Evolutionary conservation across 2,329 filamentous ascomycete genomes (phyloP).

Genomic region (Aspergillus japonicus): DNA sequence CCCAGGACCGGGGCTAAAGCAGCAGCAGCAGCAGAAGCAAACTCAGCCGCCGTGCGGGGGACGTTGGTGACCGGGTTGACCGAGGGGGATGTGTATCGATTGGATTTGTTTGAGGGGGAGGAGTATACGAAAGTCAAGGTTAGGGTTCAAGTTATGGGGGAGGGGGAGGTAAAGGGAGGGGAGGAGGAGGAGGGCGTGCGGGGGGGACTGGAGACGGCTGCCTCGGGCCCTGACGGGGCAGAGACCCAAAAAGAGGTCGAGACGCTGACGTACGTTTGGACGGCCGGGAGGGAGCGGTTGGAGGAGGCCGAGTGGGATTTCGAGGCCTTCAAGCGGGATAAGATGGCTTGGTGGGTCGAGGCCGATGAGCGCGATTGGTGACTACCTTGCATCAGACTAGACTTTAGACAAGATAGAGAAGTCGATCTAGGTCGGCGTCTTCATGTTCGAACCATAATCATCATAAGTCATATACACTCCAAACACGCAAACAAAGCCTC

Average conservation of each 20-base stretch:
- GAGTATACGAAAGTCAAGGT: conserved; percentile 64
- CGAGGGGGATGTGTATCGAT: conserved; percentile 67
- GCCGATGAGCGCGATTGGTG: conserved; percentile 46
- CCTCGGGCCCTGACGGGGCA: background rate
- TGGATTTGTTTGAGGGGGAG: conserved; percentile 79
- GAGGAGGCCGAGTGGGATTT: conserved; percentile 86
- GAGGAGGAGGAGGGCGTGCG: conserved; percentile 47
- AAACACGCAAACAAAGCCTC: background rate
- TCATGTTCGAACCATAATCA: no score
- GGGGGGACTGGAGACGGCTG: conserved; percentile 54
- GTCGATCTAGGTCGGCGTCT: no score
- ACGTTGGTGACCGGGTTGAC: conserved; percentile 77
- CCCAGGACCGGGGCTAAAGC: no score
- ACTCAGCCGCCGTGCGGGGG: conserved; percentile 62
- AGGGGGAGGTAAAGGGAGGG: conserved; percentile 9
- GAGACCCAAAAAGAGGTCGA: conserved; percentile 39
- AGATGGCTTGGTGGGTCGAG: conserved; percentile 62
- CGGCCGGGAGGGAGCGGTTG: conserved; percentile 48
- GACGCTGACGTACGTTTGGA: conserved; percentile 67
- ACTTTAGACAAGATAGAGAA: background rate
- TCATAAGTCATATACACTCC: no score
- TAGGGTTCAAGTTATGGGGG: conserved; percentile 44
- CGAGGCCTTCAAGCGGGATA: conserved; percentile 75
- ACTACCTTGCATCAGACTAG: background rate
- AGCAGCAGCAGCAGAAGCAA: no score